phyloP scores from a whole-genome alignment of 169 alveolate species.

The Cryptosporidium muris region DNA sequence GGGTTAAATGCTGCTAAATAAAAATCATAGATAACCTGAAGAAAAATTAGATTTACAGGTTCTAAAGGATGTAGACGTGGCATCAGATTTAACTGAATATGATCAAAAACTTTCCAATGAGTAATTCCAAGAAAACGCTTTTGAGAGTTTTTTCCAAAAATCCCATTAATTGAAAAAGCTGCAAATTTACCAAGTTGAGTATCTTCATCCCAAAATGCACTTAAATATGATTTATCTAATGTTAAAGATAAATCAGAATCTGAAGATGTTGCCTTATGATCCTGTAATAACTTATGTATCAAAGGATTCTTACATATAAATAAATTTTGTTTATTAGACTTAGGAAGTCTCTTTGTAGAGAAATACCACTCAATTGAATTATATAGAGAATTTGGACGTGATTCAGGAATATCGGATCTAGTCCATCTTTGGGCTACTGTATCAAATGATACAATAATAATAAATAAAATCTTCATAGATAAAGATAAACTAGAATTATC shows the following conservation, averaged over 20 bases:
- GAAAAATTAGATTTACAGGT: slow-evolving; percentile 28
- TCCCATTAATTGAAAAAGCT: slow-evolving; percentile 66
- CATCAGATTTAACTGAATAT: slow-evolving; percentile 35
- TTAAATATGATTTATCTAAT: slow-evolving; percentile 11
- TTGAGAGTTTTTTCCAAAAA: slow-evolving; percentile 53
- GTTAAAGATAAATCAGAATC: slow-evolving; percentile 10
- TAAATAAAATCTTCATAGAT: slow-evolving; percentile 38
- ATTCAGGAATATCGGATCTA: slow-evolving; percentile 1
- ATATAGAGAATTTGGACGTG: slow-evolving; percentile 41
- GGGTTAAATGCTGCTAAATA: slow-evolving; percentile 63
- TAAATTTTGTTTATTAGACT: slow-evolving; percentile 25
- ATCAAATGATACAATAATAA: slow-evolving; percentile 45
- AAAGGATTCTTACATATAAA: slow-evolving; percentile 26
- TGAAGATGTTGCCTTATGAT: background rate
- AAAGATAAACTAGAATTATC: slow-evolving; percentile 21
- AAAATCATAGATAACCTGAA: slow-evolving; percentile 53
- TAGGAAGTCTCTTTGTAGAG: slow-evolving; percentile 44
- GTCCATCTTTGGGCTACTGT: slow-evolving; percentile 50
- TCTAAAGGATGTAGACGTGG: slow-evolving; percentile 46
- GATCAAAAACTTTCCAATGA: slow-evolving; percentile 40
- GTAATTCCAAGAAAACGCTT: slow-evolving; percentile 66
- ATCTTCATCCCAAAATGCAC: slow-evolving; percentile 62
- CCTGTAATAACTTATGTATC: slow-evolving; percentile 40
- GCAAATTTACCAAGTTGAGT: slow-evolving; percentile 56
- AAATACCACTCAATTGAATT: slow-evolving; percentile 38